These are phyloP conservation scores for Mangifera indica DNA, from an alignment of 345 rosid species.

Conservation along the genomic window DNA sequence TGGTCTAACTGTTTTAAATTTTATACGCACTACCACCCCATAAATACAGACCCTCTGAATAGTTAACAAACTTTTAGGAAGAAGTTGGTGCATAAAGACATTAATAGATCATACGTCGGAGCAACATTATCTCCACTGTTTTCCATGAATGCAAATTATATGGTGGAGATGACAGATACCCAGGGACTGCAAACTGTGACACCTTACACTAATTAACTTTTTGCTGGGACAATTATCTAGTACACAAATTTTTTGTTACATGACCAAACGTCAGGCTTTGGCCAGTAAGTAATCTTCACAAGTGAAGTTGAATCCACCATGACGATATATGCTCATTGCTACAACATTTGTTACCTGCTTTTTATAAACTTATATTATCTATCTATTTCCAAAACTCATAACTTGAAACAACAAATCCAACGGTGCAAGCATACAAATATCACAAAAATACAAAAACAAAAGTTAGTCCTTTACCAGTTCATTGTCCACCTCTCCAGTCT, in stretches of 20 bases:
- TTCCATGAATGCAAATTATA: neutral
- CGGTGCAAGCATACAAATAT: neutral
- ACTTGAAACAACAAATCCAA: neutral
- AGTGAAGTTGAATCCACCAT: neutral
- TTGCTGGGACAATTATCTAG: neutral
- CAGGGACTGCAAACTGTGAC: neutral
- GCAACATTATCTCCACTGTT: neutral
- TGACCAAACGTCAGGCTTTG: neutral
- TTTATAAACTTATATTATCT: neutral
- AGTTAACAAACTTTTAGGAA: neutral
- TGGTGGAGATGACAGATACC: neutral
- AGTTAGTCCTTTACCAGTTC: conserved; percentile 42
- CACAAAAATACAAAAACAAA: conserved; percentile 1
- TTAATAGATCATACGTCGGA: neutral
- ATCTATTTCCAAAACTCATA: neutral
- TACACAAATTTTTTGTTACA: neutral
- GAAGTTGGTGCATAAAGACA: neutral
- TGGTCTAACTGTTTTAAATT: neutral
- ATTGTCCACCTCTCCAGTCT: conserved; percentile 47
- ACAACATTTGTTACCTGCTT: neutral
- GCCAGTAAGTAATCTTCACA: neutral
- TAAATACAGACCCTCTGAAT: neutral
- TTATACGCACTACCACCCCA: neutral
- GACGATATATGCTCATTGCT: neutral
- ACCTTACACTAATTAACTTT: neutral